Percentiles rank a stretch among this genome's conserved stretches.
Conservation (phyloP, 1,284 basidiomycete species). For the Leccinum ponderosum region DNA sequence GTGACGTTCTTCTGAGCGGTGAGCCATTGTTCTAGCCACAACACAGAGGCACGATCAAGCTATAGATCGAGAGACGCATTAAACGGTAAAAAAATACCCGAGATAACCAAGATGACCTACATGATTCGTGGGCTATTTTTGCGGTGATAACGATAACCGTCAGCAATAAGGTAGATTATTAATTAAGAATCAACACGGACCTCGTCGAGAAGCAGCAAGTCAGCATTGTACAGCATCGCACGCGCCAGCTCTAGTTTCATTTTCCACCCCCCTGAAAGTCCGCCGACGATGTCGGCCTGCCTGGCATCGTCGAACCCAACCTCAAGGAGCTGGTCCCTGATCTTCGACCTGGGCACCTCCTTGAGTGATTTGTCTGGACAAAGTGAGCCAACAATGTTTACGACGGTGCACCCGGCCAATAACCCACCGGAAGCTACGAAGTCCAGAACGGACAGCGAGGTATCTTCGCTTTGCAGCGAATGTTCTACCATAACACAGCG, state of each 20-base stretch:
- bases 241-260: constrained; percentile 94
- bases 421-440: constrained; percentile 81
- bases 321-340: constrained; percentile 76
- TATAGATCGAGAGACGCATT: constrained; percentile 35
- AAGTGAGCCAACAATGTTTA: constrained; percentile 7
- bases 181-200: constrained; percentile 38
- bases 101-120: constrained; percentile 47
- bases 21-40: constrained; percentile 94
- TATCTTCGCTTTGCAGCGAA: constrained; percentile 91
- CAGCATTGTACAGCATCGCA: constrained; percentile 97
- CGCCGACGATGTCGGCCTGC: constrained; percentile 85
- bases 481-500: constrained; percentile 96
- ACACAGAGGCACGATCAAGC: constrained; percentile 88
- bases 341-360: constrained; percentile 62
- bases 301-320: constrained; percentile 92
- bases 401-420: constrained; percentile 6
- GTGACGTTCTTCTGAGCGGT: constrained; percentile 82
- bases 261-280: constrained; percentile 98
- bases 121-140: constrained; percentile 85
- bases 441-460: constrained; percentile 78
- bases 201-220: constrained; percentile 89
- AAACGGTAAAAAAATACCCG: constrained; percentile 19
- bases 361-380: constrained; percentile 60
- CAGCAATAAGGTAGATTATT: constrained; percentile 16
- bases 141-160: constrained; percentile 18